Evolutionary conservation across 352 stramenopile genomes (phyloP).

Genomic region (Phytophthora pisi): DNA sequence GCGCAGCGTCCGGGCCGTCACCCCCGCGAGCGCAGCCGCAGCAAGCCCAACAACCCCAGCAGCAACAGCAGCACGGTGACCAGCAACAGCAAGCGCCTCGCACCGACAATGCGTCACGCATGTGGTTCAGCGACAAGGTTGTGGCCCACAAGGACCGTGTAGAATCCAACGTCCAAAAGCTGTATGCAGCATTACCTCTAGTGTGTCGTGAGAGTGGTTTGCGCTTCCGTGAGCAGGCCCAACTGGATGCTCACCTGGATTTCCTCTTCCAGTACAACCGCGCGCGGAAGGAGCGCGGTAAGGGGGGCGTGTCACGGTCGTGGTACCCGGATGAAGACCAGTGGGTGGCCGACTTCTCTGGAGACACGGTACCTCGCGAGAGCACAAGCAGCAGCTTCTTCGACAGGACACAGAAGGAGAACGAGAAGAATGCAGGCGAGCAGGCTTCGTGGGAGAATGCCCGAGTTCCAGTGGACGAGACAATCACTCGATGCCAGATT

Average conservation of each 20-base stretch:
- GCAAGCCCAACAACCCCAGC: conserved; percentile 18
- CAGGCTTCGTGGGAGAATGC: conserved; percentile 66
- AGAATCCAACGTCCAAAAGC: conserved; percentile 84
- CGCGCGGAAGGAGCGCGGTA: conserved; percentile 78
- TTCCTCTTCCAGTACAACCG: conserved; percentile 90
- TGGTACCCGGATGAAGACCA: conserved; percentile 87
- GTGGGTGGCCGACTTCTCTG: conserved; percentile 79
- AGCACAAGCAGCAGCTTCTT: conserved; percentile 84
- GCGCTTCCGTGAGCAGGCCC: conserved; percentile 78
- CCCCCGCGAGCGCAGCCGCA: conserved; percentile 21
- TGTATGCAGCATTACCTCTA: conserved; percentile 83
- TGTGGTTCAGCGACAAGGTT: conserved; percentile 89
- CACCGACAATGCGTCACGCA: conserved; percentile 63
- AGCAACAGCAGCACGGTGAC: conserved; percentile 20
- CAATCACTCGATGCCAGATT: conserved; percentile 82
- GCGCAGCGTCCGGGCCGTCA: conserved; percentile 13
- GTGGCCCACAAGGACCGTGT: conserved; percentile 84
- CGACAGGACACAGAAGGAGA: conserved; percentile 61
- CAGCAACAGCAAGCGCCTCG: conserved; percentile 19
- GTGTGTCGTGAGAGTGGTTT: conserved; percentile 83
- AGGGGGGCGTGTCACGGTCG: conserved; percentile 79
- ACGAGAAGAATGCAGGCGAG: conserved; percentile 56
- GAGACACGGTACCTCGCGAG: conserved; percentile 62
- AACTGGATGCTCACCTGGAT: conserved; percentile 83
- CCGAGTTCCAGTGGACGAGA: conserved; percentile 79